Evolutionary conservation across 2,329 filamentous ascomycete genomes (phyloP), one percentile per base, ranked within the genome.

Genomic region (Fusarium newnesense): DNA sequence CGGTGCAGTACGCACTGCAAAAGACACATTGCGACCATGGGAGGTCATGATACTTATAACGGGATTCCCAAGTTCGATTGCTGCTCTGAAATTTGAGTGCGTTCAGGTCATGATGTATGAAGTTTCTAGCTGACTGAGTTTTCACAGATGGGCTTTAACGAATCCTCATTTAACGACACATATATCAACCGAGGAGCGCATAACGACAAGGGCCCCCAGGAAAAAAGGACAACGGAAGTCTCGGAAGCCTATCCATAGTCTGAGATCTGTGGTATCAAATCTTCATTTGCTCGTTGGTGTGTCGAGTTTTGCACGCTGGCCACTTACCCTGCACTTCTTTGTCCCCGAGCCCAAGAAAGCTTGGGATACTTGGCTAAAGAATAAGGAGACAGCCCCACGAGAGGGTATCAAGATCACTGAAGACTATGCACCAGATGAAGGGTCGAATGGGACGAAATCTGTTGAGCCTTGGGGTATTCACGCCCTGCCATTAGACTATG

Each of bases 51-150:
- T 90, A 44, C 86, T 98, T 10, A 93, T 98, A 4, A 93, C 93
- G 11, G 96, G 96, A 0, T 99, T 99, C 74, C 94, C 94, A 0
- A 96, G 93, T 74, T 92, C 92, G 77, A 90, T 96, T 40, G 94
- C 94, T 1, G 96, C 96, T 2, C 84, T 99, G 72, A 96, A 98
- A 79, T 98, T 99, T 79, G 96, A 98, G 93, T 96, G 86, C 80
- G 90, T 85, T 9, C 15, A 49, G 26, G 15, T 40, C 18, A 7
- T 9, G 13, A 4, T 9, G 6, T 43, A 13, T 39, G 32, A 26
- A 9, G 46, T 44, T 58, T 43, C 63, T 58, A 18, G 34, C 54
- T 73, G 13, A 67, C 19, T 13, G n/a, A 13, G 50, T 37, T 44
- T 26, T 49, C 5, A 54, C 43, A 96, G 94, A 86, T 98, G 96